Percentiles rank a stretch among this genome's conserved stretches.
phyloP scores from a whole-genome alignment of 2,329 filamentous ascomycete species.

The Daldinia eschscholtzii region DNA sequence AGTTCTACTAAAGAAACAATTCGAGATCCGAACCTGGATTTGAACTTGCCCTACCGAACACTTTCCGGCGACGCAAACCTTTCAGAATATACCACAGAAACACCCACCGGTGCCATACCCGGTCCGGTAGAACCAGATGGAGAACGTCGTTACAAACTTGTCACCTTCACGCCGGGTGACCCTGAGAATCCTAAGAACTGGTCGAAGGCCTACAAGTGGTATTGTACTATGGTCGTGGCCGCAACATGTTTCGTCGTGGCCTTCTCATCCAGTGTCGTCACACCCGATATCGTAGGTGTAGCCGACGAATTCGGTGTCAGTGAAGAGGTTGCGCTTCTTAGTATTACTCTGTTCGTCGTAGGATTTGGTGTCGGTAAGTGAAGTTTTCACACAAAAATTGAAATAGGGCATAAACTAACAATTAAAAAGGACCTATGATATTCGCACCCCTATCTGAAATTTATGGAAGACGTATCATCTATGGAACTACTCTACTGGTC shows the following conservation, averaged over 20 bases:
- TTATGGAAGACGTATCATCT: conserved; percentile 78
- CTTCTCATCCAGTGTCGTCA: conserved; percentile 80
- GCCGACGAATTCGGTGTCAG: conserved; percentile 74
- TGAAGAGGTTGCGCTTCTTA: conserved; percentile 78
- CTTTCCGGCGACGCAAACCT: conserved; percentile 72
- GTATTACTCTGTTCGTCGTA: conserved; percentile 81
- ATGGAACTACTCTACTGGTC: conserved; percentile 74
- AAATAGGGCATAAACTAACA: conserved; percentile 1
- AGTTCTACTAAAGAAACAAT: conserved; percentile 52
- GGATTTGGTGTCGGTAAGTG: conserved; percentile 80
- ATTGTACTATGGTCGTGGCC: conserved; percentile 86
- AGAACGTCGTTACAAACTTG: conserved; percentile 62
- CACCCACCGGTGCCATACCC: conserved; percentile 71
- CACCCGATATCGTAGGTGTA: conserved; percentile 77
- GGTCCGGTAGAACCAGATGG: conserved; percentile 53
- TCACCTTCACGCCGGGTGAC: conserved; percentile 79
- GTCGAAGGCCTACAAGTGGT: conserved; percentile 84
- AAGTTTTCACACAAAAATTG: neutral
- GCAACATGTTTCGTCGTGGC: conserved; percentile 80
- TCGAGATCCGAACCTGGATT: conserved; percentile 59
- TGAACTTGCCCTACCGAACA: conserved; percentile 75
- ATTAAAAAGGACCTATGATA: conserved; percentile 72
- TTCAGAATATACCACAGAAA: conserved; percentile 75
- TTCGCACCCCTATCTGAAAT: conserved; percentile 86
- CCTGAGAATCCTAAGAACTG: conserved; percentile 88